Evolutionary conservation across 768 basidiomycete genomes (phyloP).

Genomic region (Suillus sp.): DNA sequence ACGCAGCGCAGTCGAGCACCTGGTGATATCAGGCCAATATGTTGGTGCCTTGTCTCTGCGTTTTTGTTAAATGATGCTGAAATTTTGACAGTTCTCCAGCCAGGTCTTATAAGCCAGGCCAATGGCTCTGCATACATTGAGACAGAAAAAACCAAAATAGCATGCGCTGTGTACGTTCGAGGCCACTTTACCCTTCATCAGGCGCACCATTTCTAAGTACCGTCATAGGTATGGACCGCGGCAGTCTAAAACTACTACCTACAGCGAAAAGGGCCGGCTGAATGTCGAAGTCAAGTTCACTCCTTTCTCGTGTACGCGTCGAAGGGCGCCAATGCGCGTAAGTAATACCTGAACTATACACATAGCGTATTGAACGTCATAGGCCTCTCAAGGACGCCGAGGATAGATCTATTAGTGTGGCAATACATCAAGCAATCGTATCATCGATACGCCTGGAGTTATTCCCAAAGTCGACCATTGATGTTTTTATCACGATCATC

Average conservation of each 20-base stretch:
- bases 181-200: slow-evolving; percentile 12
- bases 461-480: slow-evolving; percentile 93
- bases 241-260: slow-evolving; percentile 76
- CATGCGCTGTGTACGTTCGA: slow-evolving; percentile 85
- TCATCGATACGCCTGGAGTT: slow-evolving; percentile 86
- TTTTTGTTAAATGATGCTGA: slow-evolving; percentile 14
- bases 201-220: slow-evolving; percentile 6
- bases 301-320: slow-evolving; percentile 81
- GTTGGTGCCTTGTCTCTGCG: slow-evolving; percentile 41
- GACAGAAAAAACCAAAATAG: slow-evolving; percentile 87
- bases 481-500: slow-evolving; percentile 86
- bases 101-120: slow-evolving; percentile 89
- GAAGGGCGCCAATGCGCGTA: slow-evolving; percentile 87
- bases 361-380: slow-evolving; percentile 13
- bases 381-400: slow-evolving; percentile 79
- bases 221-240: slow-evolving; percentile 74
- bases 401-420: slow-evolving; percentile 79
- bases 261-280: slow-evolving; percentile 84
- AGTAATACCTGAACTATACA: slow-evolving; percentile 28
- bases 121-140: slow-evolving; percentile 98
- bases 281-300: slow-evolving; percentile 98
- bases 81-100: slow-evolving; percentile 69
- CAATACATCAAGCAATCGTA: slow-evolving; percentile 83
- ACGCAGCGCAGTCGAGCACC: slow-evolving; percentile 48
- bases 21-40: slow-evolving; percentile 81